Conservation (phyloP, 2,329 filamentous ascomycete species). For the Aspergillus sp. region DNA sequence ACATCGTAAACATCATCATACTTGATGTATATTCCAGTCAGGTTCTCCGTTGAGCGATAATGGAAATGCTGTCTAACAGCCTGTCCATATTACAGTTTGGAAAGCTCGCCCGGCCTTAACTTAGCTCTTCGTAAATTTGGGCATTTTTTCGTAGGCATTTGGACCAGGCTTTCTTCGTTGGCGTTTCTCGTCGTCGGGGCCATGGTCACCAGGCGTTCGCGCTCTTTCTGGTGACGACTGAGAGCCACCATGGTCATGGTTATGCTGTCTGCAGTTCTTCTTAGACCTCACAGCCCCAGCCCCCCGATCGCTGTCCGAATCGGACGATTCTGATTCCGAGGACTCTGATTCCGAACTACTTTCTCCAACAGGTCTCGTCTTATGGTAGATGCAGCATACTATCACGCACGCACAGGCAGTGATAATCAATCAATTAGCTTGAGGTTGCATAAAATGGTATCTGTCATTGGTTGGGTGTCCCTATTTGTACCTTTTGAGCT, state of each 20-base stretch:
- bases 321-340: conserved; percentile 54
- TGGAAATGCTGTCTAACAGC: not conserved
- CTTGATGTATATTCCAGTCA: not conserved
- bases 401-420: not conserved
- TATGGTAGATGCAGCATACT: conserved; percentile 99
- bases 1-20: not conserved
- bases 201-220: conserved; percentile 17
- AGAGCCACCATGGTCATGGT: not conserved
- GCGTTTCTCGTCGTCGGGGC: conserved; percentile 21
- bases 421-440: not conserved
- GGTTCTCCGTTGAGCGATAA: not conserved
- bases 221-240: conserved; percentile 6
- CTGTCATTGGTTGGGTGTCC: not conserved
- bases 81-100: not conserved
- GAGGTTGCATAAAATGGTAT: not conserved
- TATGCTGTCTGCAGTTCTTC: conserved; percentile 21
- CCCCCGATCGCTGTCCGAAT: conserved; percentile 48
- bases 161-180: conserved; percentile 40
- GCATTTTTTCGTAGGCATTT: conserved; percentile 50
- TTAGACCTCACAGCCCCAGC: conserved; percentile 24
- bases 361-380: conserved; percentile 76
- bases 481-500: conserved; percentile 75
- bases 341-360: conserved; percentile 61
- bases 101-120: not conserved
- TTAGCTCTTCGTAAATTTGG: conserved; percentile 29